Evolutionary conservation across 805 yeast genomes (phyloP).

Genomic region (Cyberlindnera mrakii): DNA sequence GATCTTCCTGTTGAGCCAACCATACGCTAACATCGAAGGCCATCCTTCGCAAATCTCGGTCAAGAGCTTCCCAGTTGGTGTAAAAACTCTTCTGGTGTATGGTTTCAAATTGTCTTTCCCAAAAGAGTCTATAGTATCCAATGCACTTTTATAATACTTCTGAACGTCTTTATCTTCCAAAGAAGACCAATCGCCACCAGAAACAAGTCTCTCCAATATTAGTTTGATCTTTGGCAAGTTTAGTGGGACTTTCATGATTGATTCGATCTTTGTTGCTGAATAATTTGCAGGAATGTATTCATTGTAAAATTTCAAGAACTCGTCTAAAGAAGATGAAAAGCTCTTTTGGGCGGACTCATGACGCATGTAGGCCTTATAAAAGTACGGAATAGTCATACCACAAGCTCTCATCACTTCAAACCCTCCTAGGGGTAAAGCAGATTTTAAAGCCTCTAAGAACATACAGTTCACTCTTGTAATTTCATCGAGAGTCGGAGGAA

Average conservation of each 20-base stretch:
- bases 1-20: conserved; percentile 83
- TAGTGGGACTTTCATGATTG: conserved; percentile 61
- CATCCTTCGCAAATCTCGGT: conserved; percentile 80
- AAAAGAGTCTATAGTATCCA: conserved; percentile 73
- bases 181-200: conserved; percentile 40
- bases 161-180: conserved; percentile 21
- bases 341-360: conserved; percentile 87
- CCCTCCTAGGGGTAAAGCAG: conserved; percentile 65
- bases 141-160: conserved; percentile 45
- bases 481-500: conserved; percentile 96
- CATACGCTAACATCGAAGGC: conserved; percentile 83
- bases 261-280: conserved; percentile 48
- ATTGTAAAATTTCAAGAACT: conserved; percentile 34
- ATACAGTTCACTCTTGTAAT: conserved; percentile 85
- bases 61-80: conserved; percentile 85
- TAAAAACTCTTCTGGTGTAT: conserved; percentile 64
- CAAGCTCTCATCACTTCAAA: conserved; percentile 75
- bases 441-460: conserved; percentile 64
- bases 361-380: conserved; percentile 86
- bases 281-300: conserved; percentile 27
- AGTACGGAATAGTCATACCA: conserved; percentile 80
- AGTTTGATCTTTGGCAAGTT: conserved; percentile 68
- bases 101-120: conserved; percentile 50
- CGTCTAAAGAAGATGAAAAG: conserved; percentile 42
- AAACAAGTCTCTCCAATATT: conserved; percentile 55